Conservation (phyloP, 108 stramenopile species). For the Pseudonitzschia multiseries region DNA sequence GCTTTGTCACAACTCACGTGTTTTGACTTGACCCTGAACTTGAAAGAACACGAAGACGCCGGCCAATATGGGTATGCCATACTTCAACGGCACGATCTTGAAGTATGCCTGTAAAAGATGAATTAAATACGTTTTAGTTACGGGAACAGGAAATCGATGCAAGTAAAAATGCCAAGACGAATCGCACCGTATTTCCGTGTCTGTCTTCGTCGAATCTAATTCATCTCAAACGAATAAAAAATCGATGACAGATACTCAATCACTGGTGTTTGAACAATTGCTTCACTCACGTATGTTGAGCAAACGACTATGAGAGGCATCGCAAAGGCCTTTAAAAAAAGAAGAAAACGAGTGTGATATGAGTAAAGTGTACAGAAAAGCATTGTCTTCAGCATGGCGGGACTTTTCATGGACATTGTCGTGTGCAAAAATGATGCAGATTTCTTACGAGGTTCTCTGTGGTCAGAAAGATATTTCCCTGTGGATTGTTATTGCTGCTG, state of each 20-base stretch:
- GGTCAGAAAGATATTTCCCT: constrained; percentile 55
- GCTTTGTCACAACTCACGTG: constrained; percentile 33
- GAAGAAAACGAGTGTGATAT: neutral
- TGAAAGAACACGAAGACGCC: constrained; percentile 26
- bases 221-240: neutral
- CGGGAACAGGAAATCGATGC: too few relatives aligned
- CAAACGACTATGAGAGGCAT: constrained; percentile 50
- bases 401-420: neutral
- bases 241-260: neutral
- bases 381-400: neutral
- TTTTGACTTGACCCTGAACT: constrained; percentile 33
- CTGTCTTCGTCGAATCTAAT: too few relatives aligned
- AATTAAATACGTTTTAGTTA: neutral
- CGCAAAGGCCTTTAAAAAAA: constrained; percentile 35
- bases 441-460: constrained; percentile 42
- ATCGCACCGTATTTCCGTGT: too few relatives aligned
- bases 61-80: constrained; percentile 37
- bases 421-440: neutral
- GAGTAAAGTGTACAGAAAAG: neutral
- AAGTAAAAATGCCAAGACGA: too few relatives aligned
- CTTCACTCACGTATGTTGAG: constrained; percentile 43
- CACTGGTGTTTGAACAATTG: neutral
- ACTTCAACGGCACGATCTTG: constrained; percentile 45
- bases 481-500: constrained; percentile 14
- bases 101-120: constrained; percentile 41